These are phyloP conservation scores for Trametes polyzona DNA, from an alignment of 1,284 basidiomycete species.

Conservation along the genomic window DNA sequence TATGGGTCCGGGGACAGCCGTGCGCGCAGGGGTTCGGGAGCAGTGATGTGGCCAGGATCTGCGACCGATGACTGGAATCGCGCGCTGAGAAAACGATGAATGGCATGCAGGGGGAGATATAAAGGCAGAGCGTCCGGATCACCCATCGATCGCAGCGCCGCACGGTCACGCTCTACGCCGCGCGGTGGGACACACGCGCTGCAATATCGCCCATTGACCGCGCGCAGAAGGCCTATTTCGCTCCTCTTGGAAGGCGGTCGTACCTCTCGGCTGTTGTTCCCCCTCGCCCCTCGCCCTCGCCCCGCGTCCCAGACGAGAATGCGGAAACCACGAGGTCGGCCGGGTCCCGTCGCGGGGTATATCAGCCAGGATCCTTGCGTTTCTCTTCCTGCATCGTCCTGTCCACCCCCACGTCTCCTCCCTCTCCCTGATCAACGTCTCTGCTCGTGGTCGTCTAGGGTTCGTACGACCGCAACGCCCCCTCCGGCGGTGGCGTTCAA, in stretches of 20 bases:
- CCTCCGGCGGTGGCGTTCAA: not conserved
- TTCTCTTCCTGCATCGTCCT: not conserved
- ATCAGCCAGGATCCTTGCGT: conserved; percentile 11
- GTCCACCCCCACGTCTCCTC: not conserved
- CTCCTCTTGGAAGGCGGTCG: conserved; percentile 6
- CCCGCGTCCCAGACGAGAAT: conserved; percentile 5
- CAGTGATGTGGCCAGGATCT: conserved; percentile 6
- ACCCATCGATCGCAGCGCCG: conserved; percentile 17
- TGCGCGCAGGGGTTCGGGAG: not conserved
- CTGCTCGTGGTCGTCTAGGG: too few relatives aligned
- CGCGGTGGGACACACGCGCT: not conserved
- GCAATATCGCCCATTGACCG: too few relatives aligned
- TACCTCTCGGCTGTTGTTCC: conserved; percentile 4
- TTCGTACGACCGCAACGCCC: not conserved
- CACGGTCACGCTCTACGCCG: conserved; percentile 8
- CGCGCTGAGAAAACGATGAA: not conserved
- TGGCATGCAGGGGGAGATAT: not conserved
- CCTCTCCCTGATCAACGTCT: too few relatives aligned
- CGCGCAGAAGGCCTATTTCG: conserved; percentile 6
- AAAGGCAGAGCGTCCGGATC: not conserved
- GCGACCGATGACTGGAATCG: not conserved
- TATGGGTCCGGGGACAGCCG: not conserved
- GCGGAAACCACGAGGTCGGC: conserved; percentile 23
- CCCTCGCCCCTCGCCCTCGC: conserved; percentile 9
- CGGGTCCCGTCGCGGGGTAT: conserved; percentile 14